A percentile compares a stretch with the other conserved stretches of the same genome.
Evolutionary conservation across 306 rosid genomes (phyloP).

Genomic region (Trichosanthes cucumerina): DNA sequence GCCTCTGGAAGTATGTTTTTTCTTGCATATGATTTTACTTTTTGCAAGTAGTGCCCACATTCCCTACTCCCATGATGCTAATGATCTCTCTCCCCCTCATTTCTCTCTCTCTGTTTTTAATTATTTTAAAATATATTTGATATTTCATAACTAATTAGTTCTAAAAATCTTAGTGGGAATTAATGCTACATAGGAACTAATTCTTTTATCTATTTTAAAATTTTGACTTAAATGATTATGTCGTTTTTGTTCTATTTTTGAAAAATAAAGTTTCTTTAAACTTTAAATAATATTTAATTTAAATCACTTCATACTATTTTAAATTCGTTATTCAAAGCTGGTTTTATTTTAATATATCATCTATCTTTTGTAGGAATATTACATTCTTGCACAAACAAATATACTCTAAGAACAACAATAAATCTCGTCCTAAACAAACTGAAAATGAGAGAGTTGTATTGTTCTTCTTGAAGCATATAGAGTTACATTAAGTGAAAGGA

Average conservation of each 20-base stretch:
- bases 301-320: neutral
- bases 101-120: neutral
- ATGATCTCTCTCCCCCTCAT: neutral
- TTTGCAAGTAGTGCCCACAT: constrained; percentile 2
- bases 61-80: neutral
- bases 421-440: neutral
- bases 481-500: neutral
- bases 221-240: neutral
- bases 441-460: neutral
- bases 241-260: neutral
- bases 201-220: neutral
- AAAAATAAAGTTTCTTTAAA: neutral
- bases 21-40: neutral
- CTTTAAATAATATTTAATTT: neutral
- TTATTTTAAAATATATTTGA: neutral
- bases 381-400: no score
- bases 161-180: neutral
- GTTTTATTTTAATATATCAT: neutral
- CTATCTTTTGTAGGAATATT: neutral
- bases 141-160: neutral
- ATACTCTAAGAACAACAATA: neutral
- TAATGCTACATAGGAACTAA: neutral
- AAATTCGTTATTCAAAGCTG: neutral
- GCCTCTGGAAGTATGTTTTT: constrained; percentile 67
- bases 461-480: neutral